Percentiles rank a stretch among this genome's conserved stretches.
phyloP scores from a whole-genome alignment of 371 early-diverging fungal genomes.

The Actinomucor elegans region DNA sequence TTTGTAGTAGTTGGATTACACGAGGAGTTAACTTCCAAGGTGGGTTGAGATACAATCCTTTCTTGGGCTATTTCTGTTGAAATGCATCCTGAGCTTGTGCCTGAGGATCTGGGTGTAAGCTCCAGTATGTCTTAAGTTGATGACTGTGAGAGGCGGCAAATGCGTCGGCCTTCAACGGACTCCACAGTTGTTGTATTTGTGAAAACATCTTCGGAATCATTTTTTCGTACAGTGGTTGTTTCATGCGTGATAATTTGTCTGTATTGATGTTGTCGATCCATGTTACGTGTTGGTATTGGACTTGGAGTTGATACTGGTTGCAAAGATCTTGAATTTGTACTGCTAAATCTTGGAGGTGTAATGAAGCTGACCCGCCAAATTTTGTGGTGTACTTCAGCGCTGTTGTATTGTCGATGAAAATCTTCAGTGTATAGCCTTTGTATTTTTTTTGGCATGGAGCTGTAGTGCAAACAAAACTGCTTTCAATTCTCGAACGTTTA shows the following conservation, averaged over 20 bases:
- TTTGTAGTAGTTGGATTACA: slow-evolving; percentile 19
- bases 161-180: slow-evolving; percentile 22
- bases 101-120: slow-evolving; percentile 18
- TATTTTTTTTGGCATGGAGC: slow-evolving; percentile 11
- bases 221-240: slow-evolving; percentile 11
- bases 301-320: slow-evolving; percentile 1
- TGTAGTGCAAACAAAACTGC: slow-evolving; percentile 14
- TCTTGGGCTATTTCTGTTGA: background rate
- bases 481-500: slow-evolving; percentile 26
- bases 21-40: slow-evolving; percentile 18
- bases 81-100: background rate
- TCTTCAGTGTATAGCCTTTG: background rate
- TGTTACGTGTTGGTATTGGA: slow-evolving; percentile 16
- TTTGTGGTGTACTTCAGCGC: slow-evolving; percentile 23
- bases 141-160: slow-evolving; percentile 27
- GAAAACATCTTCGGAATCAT: background rate
- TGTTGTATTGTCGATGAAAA: slow-evolving; percentile 23
- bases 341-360: slow-evolving; percentile 13
- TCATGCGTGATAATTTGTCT: slow-evolving; percentile 10
- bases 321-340: slow-evolving; percentile 12
- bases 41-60: background rate
- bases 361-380: slow-evolving; percentile 16
- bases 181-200: slow-evolving; percentile 3
- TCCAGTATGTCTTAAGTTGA: slow-evolving; percentile 19
- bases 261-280: slow-evolving; percentile 14